Percentiles rank a stretch among this genome's conserved stretches.
These are phyloP conservation scores for Botrytis deweyae DNA, from an alignment of 2,329 filamentous ascomycete genomes.

Conservation along the genomic window DNA sequence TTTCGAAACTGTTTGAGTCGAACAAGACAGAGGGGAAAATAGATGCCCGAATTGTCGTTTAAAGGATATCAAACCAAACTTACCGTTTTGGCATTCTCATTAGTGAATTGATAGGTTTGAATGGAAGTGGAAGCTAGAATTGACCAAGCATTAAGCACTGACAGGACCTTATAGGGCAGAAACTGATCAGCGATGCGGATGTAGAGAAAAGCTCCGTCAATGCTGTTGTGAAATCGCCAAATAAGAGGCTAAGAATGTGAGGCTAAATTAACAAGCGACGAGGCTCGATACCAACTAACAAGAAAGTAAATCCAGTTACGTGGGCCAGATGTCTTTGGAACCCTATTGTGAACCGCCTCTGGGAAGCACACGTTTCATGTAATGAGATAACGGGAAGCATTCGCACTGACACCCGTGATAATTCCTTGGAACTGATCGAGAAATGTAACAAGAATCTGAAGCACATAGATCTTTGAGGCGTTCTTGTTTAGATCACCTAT, in stretches of 20 bases:
- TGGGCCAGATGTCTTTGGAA: background rate
- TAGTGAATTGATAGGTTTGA: background rate
- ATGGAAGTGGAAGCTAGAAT: background rate
- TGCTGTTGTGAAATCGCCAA: background rate
- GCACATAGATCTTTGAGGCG: background rate
- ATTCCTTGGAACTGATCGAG: background rate
- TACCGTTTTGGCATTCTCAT: background rate
- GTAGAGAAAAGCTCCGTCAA: background rate
- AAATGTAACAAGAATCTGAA: background rate
- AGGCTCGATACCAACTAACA: background rate
- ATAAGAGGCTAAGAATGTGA: background rate
- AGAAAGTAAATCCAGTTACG: background rate
- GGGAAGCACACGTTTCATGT: background rate
- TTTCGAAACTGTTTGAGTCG: background rate
- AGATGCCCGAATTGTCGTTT: background rate
- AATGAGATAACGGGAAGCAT: background rate
- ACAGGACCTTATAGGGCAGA: background rate
- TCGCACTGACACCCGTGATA: background rate
- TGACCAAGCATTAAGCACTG: background rate
- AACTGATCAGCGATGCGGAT: background rate
- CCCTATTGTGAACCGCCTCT: no score
- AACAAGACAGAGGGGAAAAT: background rate
- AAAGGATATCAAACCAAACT: background rate
- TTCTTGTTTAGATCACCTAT: background rate
- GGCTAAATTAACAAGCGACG: background rate